Evolutionary conservation across 2,329 filamentous ascomycete genomes (phyloP).

Genomic region (Kalaharituber pfeilii): DNA sequence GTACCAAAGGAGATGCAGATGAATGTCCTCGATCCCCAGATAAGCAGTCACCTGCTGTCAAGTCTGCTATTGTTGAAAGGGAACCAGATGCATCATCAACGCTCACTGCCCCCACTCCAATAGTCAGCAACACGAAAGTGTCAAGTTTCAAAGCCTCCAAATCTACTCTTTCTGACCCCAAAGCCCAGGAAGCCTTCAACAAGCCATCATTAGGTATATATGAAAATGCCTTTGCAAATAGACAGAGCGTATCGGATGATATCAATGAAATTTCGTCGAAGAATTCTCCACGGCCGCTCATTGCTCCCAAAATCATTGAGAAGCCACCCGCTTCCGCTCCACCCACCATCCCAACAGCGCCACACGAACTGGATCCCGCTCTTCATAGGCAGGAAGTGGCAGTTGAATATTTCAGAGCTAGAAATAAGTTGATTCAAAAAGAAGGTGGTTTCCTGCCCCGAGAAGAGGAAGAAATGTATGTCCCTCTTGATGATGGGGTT

Average conservation of each 20-base stretch:
- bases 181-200: slow-evolving; percentile 8
- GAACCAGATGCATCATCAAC: slow-evolving; percentile 22
- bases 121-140: no score
- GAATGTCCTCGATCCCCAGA: neutral
- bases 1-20: neutral
- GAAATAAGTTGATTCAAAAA: slow-evolving; percentile 65
- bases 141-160: no score
- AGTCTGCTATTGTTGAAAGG: slow-evolving; percentile 39
- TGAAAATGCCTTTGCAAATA: no score
- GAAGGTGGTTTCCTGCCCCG: slow-evolving; percentile 67
- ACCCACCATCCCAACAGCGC: slow-evolving; percentile 27
- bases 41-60: neutral
- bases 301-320: slow-evolving; percentile 33
- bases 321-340: slow-evolving; percentile 25
- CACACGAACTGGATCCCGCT: slow-evolving; percentile 54
- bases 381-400: slow-evolving; percentile 61
- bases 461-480: slow-evolving; percentile 45
- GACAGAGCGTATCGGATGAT: neutral
- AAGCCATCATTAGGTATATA: neutral
- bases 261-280: slow-evolving; percentile 12
- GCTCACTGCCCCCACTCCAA: slow-evolving; percentile 23
- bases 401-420: slow-evolving; percentile 63
- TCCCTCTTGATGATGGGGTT: slow-evolving; percentile 48
- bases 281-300: slow-evolving; percentile 9
- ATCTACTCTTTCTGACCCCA: slow-evolving; percentile 22